phyloP scores from a whole-genome alignment of 495 filamentous ascomycete genomes.

The Penicillium salamii region DNA sequence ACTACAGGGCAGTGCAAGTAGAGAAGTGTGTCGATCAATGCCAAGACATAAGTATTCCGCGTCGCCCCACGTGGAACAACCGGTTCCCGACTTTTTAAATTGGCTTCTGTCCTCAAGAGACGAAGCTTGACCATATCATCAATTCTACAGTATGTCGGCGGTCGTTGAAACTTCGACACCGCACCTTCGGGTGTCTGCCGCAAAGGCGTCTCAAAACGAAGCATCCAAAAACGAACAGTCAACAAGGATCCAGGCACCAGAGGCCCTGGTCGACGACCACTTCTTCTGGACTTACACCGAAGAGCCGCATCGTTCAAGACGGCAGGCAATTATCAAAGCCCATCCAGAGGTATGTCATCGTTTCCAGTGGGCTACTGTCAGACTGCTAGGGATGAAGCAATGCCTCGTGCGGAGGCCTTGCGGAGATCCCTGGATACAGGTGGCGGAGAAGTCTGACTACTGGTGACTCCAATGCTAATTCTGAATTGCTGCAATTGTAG shows the following conservation, averaged over 20 bases:
- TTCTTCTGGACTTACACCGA: constrained; percentile 98
- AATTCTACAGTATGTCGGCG: constrained; percentile 29
- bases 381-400: neutral
- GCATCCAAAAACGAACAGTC: constrained; percentile 21
- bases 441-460: neutral
- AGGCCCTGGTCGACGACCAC: constrained; percentile 43
- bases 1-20: neutral
- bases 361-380: neutral
- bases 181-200: constrained; percentile 38
- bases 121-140: constrained; percentile 11
- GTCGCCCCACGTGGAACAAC: constrained; percentile 43
- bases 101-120: constrained; percentile 10
- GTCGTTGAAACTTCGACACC: constrained; percentile 33
- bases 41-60: constrained; percentile 18
- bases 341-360: constrained; percentile 78
- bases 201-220: constrained; percentile 24
- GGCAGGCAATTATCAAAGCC: constrained; percentile 94
- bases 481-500: constrained; percentile 38
- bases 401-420: constrained; percentile 1
- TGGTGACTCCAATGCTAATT: constrained; percentile 9
- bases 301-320: constrained; percentile 89
- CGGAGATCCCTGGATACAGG: constrained; percentile 5
- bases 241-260: constrained; percentile 32
- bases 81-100: constrained; percentile 19
- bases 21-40: constrained; percentile 7